Percentiles rank a stretch among this genome's conserved stretches.
Evolutionary conservation across 805 yeast species (phyloP).

Genomic region (Candida boleticola): DNA sequence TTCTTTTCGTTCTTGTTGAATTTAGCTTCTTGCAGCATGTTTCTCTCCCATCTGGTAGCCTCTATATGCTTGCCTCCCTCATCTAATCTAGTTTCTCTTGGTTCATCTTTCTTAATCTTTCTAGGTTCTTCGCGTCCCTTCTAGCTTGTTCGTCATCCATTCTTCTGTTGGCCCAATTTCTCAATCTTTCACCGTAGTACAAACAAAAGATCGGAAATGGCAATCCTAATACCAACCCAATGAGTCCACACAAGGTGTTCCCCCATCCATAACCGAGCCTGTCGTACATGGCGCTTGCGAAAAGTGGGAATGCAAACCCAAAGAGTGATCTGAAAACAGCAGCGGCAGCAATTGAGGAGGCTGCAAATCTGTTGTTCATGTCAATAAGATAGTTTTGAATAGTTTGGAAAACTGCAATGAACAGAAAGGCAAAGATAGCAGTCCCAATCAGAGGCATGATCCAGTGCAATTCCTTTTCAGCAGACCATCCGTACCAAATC

Average conservation of each 20-base stretch:
- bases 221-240: slow-evolving; percentile 57
- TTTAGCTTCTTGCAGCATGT: too few relatives aligned
- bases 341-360: slow-evolving; percentile 68
- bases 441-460: slow-evolving; percentile 64
- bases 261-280: slow-evolving; percentile 70
- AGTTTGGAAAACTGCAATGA: slow-evolving; percentile 66
- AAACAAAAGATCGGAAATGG: slow-evolving; percentile 64
- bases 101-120: slow-evolving; percentile 23
- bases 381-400: slow-evolving; percentile 69
- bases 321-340: slow-evolving; percentile 64
- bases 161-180: slow-evolving; percentile 56
- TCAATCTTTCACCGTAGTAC: slow-evolving; percentile 53
- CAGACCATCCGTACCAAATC: slow-evolving; percentile 74
- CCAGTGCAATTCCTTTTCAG: slow-evolving; percentile 55
- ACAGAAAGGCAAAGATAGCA: slow-evolving; percentile 55
- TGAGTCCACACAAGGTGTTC: slow-evolving; percentile 57
- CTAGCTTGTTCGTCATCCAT: slow-evolving; percentile 47
- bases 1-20: too few relatives aligned
- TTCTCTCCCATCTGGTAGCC: too few relatives aligned
- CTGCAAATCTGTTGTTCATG: slow-evolving; percentile 65
- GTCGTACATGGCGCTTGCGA: slow-evolving; percentile 57
- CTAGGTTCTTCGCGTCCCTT: slow-evolving; percentile 43
- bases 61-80: neutral
- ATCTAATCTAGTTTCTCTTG: slow-evolving; percentile 4
- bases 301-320: slow-evolving; percentile 70